These are phyloP conservation scores for Bruguiera gymnorhiza DNA, from an alignment of 345 rosid genomes.

Conservation along the genomic window DNA sequence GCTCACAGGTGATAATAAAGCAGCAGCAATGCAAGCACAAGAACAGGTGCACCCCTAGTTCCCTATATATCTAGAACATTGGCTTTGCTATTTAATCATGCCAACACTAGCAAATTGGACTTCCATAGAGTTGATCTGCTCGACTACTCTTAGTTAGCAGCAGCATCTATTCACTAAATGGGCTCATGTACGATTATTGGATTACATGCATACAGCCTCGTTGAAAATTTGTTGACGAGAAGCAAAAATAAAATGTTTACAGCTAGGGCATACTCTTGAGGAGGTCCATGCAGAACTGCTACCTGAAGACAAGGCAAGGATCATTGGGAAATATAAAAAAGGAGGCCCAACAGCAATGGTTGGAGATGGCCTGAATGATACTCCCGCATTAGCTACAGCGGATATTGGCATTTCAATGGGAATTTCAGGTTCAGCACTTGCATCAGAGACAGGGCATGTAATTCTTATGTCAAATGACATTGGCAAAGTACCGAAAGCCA, in stretches of 20 bases:
- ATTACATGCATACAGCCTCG: neutral
- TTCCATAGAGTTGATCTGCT: too few species aligned
- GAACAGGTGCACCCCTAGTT: conserved; percentile 48
- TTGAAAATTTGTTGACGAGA: neutral
- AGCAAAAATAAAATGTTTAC: conserved; percentile 15
- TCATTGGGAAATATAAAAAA: conserved; percentile 45
- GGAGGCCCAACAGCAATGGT: conserved; percentile 75
- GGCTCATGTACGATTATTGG: neutral
- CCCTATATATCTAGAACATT: too few species aligned
- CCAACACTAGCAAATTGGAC: too few species aligned
- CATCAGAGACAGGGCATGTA: conserved; percentile 73
- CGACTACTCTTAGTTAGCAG: too few species aligned
- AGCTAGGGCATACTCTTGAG: conserved; percentile 63
- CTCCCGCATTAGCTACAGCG: conserved; percentile 89
- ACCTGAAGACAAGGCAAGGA: conserved; percentile 67
- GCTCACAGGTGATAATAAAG: conserved; percentile 84
- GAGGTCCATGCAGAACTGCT: conserved; percentile 65
- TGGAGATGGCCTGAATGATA: conserved; percentile 91
- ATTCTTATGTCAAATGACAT: conserved; percentile 86
- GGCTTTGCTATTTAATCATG: too few species aligned
- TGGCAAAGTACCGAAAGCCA: conserved; percentile 62
- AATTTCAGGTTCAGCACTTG: conserved; percentile 80
- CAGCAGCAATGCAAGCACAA: conserved; percentile 65
- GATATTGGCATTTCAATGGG: conserved; percentile 96
- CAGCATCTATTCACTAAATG: too few species aligned